Conservation (phyloP, 2,329 filamentous ascomycete species). For the Colletotrichum sp. region DNA sequence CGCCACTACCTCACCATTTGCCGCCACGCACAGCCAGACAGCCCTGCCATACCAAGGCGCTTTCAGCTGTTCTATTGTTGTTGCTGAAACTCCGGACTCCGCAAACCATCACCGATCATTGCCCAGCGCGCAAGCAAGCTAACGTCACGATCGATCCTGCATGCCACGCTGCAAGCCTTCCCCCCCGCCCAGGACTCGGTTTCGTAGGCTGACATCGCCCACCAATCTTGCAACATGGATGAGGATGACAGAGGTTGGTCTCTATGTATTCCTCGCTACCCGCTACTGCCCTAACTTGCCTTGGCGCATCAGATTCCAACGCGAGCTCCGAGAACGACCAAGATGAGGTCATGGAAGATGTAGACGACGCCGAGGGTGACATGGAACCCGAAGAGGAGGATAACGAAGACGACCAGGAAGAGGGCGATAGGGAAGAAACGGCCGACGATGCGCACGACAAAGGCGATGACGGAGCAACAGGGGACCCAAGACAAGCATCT, state of each 20-base stretch:
- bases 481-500: conserved; percentile 17
- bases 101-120: neutral
- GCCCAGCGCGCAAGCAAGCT: neutral
- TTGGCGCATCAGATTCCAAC: conserved; percentile 34
- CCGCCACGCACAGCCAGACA: neutral
- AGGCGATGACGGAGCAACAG: conserved; percentile 47
- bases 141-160: neutral
- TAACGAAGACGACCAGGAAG: conserved; percentile 36
- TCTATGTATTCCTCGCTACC: too few relatives aligned
- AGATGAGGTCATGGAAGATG: conserved; percentile 64
- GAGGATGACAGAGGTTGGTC: conserved; percentile 32
- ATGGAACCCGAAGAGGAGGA: conserved; percentile 38
- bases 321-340: conserved; percentile 51
- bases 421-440: conserved; percentile 39
- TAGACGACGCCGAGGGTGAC: conserved; percentile 39
- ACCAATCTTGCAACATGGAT: conserved; percentile 24
- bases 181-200: neutral
- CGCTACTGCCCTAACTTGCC: neutral
- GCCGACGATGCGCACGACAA: conserved; percentile 33
- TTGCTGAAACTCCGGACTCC: neutral
- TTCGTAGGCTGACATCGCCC: neutral
- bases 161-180: neutral
- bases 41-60: neutral
- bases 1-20: neutral
- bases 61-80: neutral